Conservation (phyloP, 2,329 filamentous ascomycete species). For the Rosellinia necatrix region DNA sequence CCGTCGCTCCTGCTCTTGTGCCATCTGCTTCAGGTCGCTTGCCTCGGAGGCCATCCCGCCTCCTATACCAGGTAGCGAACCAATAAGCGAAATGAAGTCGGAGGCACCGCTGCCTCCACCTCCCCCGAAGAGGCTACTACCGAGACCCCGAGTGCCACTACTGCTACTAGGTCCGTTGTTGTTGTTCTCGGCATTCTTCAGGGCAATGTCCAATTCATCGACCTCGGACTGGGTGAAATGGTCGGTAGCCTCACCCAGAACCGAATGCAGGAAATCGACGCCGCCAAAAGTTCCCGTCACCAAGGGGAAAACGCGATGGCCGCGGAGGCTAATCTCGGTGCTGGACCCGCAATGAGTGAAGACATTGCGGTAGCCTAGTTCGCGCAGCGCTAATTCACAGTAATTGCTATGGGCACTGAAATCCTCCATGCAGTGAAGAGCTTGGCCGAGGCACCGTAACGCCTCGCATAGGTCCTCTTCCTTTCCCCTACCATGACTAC, state of each 20-base stretch:
- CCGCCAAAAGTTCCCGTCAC: slow-evolving; percentile 79
- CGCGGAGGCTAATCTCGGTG: slow-evolving; percentile 68
- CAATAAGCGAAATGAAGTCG: slow-evolving; percentile 74
- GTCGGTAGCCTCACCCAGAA: slow-evolving; percentile 76
- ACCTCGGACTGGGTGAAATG: slow-evolving; percentile 86
- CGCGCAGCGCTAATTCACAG: slow-evolving; percentile 75
- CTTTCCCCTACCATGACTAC: slow-evolving; percentile 64
- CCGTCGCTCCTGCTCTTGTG: slow-evolving; percentile 62
- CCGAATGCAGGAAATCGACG: slow-evolving; percentile 83
- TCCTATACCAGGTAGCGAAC: slow-evolving; percentile 74
- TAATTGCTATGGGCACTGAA: slow-evolving; percentile 86
- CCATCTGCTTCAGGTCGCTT: slow-evolving; percentile 64
- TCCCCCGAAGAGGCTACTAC: slow-evolving; percentile 41
- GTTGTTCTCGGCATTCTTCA: slow-evolving; percentile 69
- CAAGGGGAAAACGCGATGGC: slow-evolving; percentile 72
- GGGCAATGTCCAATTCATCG: slow-evolving; percentile 75
- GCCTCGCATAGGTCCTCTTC: slow-evolving; percentile 83
- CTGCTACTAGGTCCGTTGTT: slow-evolving; percentile 44
- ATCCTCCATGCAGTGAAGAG: slow-evolving; percentile 77
- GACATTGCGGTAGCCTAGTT: slow-evolving; percentile 70
- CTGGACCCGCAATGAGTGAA: slow-evolving; percentile 74
- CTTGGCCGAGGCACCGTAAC: slow-evolving; percentile 74
- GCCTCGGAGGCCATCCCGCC: slow-evolving; percentile 70
- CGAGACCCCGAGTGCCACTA: slow-evolving; percentile 47
- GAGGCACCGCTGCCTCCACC: slow-evolving; percentile 40